Conservation (phyloP, 805 yeast species). For the Ogataea nitratoaversa region DNA sequence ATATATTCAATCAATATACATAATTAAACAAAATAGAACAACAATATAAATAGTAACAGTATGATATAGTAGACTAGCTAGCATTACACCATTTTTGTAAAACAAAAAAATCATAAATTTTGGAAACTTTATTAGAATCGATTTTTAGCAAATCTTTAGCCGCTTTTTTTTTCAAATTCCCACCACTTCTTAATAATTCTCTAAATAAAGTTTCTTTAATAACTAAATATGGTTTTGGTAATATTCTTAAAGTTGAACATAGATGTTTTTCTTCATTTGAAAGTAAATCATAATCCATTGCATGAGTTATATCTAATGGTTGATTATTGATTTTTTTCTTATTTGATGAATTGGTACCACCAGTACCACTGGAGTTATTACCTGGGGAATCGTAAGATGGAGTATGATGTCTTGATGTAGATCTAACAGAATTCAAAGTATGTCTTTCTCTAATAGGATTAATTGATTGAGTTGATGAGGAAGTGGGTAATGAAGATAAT, state of each 20-base stretch:
- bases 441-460: constrained; percentile 30
- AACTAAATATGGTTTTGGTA: constrained; percentile 92
- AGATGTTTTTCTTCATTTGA: constrained; percentile 85
- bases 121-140: constrained; percentile 81
- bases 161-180: constrained; percentile 72
- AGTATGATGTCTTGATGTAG: constrained; percentile 28
- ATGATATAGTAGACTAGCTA: constrained; percentile 6
- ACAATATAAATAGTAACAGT: not conserved
- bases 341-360: constrained; percentile 7
- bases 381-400: constrained; percentile 17
- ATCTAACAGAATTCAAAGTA: constrained; percentile 27
- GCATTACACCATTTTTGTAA: constrained; percentile 79
- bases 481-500: constrained; percentile 11
- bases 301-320: constrained; percentile 66
- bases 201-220: constrained; percentile 86
- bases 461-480: constrained; percentile 36
- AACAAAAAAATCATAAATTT: constrained; percentile 88
- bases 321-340: constrained; percentile 39
- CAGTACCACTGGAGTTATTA: constrained; percentile 11
- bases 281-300: constrained; percentile 77
- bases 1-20: too few relatives aligned
- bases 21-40: too few relatives aligned
- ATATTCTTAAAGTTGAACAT: constrained; percentile 76
- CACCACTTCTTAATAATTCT: constrained; percentile 82
- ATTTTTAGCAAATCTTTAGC: constrained; percentile 82